phyloP scores from a whole-genome alignment of 108 stramenopile genomes.

The Pseudonitzschia multistriata region DNA sequence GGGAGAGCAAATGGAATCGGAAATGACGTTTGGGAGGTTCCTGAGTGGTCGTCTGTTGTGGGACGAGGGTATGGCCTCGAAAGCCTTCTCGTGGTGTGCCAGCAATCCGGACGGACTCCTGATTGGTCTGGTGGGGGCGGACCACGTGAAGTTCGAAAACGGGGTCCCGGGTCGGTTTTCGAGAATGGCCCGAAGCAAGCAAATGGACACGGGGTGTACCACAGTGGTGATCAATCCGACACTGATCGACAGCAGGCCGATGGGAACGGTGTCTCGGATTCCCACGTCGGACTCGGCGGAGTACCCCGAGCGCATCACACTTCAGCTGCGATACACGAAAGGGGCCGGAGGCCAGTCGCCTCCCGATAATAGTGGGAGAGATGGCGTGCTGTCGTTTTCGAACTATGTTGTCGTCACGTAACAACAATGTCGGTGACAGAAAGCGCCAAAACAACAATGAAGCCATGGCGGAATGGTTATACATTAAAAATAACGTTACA shows the following conservation, averaged over 20 bases:
- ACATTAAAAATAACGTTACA: no score
- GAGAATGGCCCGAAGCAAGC: slow-evolving; percentile 33
- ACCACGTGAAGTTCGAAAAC: slow-evolving; percentile 73
- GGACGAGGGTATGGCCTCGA: slow-evolving; percentile 78
- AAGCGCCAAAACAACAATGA: not conserved
- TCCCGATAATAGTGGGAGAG: slow-evolving; percentile 41
- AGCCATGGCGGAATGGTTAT: no score
- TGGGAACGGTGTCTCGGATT: slow-evolving; percentile 38
- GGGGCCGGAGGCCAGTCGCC: slow-evolving; percentile 44
- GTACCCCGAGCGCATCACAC: slow-evolving; percentile 46
- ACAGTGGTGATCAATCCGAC: slow-evolving; percentile 70
- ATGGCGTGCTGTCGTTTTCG: slow-evolving; percentile 63
- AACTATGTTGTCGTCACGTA: slow-evolving; percentile 54
- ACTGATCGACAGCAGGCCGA: slow-evolving; percentile 64
- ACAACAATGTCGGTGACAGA: not conserved
- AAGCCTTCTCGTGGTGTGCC: slow-evolving; percentile 48
- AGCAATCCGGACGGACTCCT: slow-evolving; percentile 58
- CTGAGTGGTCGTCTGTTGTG: slow-evolving; percentile 71
- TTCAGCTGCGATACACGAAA: slow-evolving; percentile 75
- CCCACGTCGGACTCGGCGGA: slow-evolving; percentile 21
- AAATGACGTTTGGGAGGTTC: slow-evolving; percentile 69
- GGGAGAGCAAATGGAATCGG: slow-evolving; percentile 56
- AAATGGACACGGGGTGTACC: slow-evolving; percentile 34
- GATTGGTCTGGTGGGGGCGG: slow-evolving; percentile 67
- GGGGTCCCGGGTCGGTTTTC: slow-evolving; percentile 69